These are phyloP conservation scores for Casuarina glauca DNA, from an alignment of 306 rosid genomes.

Conservation along the genomic window DNA sequence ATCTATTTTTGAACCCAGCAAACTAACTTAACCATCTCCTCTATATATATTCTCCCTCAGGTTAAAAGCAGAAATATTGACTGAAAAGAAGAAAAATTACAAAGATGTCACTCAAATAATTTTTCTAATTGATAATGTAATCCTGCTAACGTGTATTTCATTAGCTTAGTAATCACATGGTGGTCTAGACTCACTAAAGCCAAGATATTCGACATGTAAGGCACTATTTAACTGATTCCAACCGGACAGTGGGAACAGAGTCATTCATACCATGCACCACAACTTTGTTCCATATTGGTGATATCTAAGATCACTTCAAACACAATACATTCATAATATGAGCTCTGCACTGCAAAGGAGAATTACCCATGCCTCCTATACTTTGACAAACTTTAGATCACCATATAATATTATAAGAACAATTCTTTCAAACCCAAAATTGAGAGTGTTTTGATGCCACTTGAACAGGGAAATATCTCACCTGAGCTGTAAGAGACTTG, in stretches of 20 bases:
- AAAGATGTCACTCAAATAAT: not conserved
- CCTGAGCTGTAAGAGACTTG: constrained; percentile 87
- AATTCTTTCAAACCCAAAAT: constrained; percentile 24
- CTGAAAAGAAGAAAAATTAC: not conserved
- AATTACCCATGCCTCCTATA: not conserved
- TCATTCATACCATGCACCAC: not conserved
- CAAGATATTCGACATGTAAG: not conserved
- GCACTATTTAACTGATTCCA: not conserved
- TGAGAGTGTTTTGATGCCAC: not conserved
- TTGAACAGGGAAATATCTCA: constrained; percentile 33
- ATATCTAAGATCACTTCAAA: not conserved
- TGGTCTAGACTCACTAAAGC: not conserved
- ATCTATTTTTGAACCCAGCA: not conserved
- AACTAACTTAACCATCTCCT: not conserved
- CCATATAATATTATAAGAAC: not conserved
- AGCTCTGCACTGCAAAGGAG: not conserved
- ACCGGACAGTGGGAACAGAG: not conserved
- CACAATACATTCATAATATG: not conserved
- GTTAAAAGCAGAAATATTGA: not conserved
- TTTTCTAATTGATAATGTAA: not conserved
- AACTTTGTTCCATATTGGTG: not conserved
- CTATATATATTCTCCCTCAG: not conserved
- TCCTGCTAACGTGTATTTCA: not conserved
- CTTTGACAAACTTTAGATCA: not conserved
- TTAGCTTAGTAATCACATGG: not conserved